Conservation (phyloP, 352 stramenopile species). For the Pythium brachiatum region DNA sequence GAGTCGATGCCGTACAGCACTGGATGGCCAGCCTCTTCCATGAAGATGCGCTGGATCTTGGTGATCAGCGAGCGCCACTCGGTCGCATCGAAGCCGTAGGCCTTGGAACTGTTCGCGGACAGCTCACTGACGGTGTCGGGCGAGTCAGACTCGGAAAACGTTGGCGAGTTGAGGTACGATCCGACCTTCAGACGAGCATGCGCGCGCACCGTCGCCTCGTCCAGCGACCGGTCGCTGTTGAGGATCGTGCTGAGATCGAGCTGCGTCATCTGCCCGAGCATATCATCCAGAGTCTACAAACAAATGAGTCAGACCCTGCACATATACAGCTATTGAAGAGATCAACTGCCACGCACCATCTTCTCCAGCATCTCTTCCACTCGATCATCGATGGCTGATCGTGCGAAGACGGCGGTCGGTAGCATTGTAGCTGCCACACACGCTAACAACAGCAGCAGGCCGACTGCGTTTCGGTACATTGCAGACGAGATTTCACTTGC, state of each 20-base stretch:
- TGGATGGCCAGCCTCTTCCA: constrained; percentile 51
- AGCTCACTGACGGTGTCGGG: constrained; percentile 12
- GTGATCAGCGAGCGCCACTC: constrained; percentile 77
- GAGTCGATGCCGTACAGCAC: constrained; percentile 90
- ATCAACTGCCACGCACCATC: constrained; percentile 1
- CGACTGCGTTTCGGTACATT: not conserved
- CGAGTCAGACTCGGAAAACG: constrained; percentile 27
- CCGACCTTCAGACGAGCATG: constrained; percentile 83
- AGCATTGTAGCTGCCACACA: not conserved
- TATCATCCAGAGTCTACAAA: constrained; percentile 30
- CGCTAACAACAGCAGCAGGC: not conserved
- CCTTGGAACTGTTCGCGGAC: constrained; percentile 22
- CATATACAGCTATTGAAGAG: not conserved
- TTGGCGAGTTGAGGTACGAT: constrained; percentile 87
- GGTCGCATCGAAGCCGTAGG: constrained; percentile 43
- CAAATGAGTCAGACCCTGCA: not conserved
- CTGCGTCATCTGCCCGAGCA: constrained; percentile 91
- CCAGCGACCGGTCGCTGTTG: constrained; percentile 55
- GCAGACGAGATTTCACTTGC: not conserved
- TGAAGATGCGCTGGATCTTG: constrained; percentile 76
- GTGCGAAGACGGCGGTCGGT: not conserved
- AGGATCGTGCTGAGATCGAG: constrained; percentile 86
- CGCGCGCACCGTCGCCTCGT: constrained; percentile 53
- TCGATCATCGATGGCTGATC: not conserved
- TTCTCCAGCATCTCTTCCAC: constrained; percentile 14